These are phyloP conservation scores for Cystobasidium onofrii DNA, from an alignment of 768 basidiomycete species.

Conservation along the genomic window DNA sequence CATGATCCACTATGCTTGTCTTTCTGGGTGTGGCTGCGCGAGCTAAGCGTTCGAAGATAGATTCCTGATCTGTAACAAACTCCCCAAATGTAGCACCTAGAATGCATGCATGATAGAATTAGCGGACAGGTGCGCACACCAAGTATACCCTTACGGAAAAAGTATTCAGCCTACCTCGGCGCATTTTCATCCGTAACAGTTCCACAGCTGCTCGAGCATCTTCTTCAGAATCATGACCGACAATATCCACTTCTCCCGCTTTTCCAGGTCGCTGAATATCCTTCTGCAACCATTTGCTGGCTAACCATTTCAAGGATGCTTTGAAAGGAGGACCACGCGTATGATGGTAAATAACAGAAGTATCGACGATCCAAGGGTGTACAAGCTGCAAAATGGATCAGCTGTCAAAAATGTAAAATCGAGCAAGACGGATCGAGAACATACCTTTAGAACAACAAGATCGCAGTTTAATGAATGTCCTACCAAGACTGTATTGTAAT, in stretches of 20 bases:
- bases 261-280: constrained; percentile 61
- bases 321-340: constrained; percentile 88
- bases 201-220: constrained; percentile 84
- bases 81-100: constrained; percentile 74
- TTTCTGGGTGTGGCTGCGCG: constrained; percentile 45
- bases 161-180: constrained; percentile 52
- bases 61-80: constrained; percentile 73
- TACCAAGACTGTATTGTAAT: constrained; percentile 61
- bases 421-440: not conserved
- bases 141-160: not conserved
- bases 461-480: constrained; percentile 96
- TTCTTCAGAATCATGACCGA: constrained; percentile 87
- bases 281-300: constrained; percentile 80
- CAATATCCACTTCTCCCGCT: constrained; percentile 9
- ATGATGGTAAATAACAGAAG: constrained; percentile 80
- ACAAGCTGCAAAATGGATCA: not conserved
- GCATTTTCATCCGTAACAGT: constrained; percentile 70
- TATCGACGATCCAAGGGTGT: constrained; percentile 72
- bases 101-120: no score
- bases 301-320: constrained; percentile 92
- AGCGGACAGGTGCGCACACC: not conserved
- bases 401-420: not conserved
- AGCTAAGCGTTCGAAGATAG: constrained; percentile 75
- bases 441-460: constrained; percentile 65
- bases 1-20: constrained; percentile 71